Percentiles rank a stretch among this genome's conserved stretches.
Evolutionary conservation across 1,284 basidiomycete genomes (phyloP).

Genomic region (Austroboletus novae-zelandiae): DNA sequence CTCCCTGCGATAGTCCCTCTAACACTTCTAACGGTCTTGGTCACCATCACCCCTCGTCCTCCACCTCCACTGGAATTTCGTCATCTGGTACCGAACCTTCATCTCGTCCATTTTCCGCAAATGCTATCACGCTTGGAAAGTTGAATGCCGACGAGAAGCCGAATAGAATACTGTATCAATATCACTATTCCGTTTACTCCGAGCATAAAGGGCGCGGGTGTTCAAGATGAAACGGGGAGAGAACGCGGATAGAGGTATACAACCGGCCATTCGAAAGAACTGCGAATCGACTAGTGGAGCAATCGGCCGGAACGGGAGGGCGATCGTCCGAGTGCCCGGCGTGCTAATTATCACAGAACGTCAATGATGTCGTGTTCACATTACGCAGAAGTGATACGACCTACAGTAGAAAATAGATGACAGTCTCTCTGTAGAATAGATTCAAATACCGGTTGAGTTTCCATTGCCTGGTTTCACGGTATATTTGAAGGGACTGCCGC

Average conservation of each 20-base stretch:
- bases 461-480: neutral
- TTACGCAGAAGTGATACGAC: too few species aligned
- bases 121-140: neutral
- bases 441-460: neutral
- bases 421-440: neutral
- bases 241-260: neutral
- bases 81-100: neutral
- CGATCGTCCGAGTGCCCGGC: too few species aligned
- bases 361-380: too few species aligned
- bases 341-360: too few species aligned
- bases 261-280: too few species aligned
- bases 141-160: neutral
- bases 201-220: neutral
- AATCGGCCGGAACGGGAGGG: too few species aligned
- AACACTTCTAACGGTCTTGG: too few species aligned
- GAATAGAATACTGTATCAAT: neutral
- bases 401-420: neutral
- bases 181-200: neutral
- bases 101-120: neutral
- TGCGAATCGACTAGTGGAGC: too few species aligned
- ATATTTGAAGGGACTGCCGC: neutral
- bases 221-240: neutral
- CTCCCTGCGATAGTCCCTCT: too few species aligned
- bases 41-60: too few species aligned
- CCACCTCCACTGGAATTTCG: too few species aligned